These are phyloP conservation scores for Asterochloris sp. DNA, from an alignment of 139 green algal genomes.

Conservation along the genomic window DNA sequence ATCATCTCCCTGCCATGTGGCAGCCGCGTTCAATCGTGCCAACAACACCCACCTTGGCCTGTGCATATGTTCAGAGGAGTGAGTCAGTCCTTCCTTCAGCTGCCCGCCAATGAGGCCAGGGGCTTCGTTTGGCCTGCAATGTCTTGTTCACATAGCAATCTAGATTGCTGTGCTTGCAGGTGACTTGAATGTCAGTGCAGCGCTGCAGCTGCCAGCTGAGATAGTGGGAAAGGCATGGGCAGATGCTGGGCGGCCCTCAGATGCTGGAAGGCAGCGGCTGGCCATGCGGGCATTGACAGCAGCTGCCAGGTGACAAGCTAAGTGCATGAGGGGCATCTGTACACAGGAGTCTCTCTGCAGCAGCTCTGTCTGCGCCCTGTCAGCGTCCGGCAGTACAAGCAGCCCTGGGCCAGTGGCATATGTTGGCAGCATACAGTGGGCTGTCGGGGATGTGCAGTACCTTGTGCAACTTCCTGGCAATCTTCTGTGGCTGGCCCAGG, in stretches of 20 bases:
- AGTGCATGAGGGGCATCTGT: neutral
- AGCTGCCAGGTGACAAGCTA: slow-evolving; percentile 9
- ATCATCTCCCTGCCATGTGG: neutral
- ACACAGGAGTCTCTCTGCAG: no score
- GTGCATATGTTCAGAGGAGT: neutral
- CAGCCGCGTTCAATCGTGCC: neutral
- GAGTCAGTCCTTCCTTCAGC: neutral
- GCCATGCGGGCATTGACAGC: slow-evolving; percentile 13
- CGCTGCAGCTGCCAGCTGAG: slow-evolving; percentile 4
- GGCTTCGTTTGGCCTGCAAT: neutral
- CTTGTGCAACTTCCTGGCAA: neutral
- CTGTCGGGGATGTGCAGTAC: neutral
- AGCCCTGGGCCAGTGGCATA: no score
- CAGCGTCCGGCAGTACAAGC: no score
- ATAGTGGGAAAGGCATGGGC: slow-evolving; percentile 16
- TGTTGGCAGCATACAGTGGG: neutral
- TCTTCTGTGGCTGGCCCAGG: no score
- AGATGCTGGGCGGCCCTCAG: neutral
- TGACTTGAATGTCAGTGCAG: neutral
- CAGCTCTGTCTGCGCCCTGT: no score
- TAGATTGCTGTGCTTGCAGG: neutral
- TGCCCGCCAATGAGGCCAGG: neutral
- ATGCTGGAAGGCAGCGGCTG: slow-evolving; percentile 10
- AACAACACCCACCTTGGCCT: neutral
- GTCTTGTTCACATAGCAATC: neutral